These are phyloP conservation scores for Coelastrella sp. DNA, from an alignment of 139 green algal species.

Conservation along the genomic window DNA sequence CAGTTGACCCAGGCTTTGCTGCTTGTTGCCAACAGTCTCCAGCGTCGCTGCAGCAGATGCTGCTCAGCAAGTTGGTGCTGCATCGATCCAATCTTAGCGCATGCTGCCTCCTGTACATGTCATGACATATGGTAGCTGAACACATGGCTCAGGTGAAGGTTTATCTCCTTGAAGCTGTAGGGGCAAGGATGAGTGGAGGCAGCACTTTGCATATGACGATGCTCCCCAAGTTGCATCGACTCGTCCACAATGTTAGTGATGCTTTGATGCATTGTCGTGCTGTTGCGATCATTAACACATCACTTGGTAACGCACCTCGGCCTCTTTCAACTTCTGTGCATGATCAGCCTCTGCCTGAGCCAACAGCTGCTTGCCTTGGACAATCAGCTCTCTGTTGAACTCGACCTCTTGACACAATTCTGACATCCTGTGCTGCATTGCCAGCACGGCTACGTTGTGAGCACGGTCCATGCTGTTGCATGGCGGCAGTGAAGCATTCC, in stretches of 20 bases:
- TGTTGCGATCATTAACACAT: no score
- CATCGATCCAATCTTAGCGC: background rate
- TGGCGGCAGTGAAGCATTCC: background rate
- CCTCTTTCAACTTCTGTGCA: background rate
- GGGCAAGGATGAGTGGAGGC: no score
- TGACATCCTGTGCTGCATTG: background rate
- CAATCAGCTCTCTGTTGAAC: background rate
- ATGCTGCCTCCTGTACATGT: background rate
- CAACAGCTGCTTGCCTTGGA: background rate
- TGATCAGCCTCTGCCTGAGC: background rate
- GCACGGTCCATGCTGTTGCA: background rate
- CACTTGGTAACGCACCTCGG: background rate
- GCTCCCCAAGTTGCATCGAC: no score
- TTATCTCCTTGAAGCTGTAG: no score
- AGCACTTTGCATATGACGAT: no score
- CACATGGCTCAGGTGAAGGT: no score
- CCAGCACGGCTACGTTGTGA: conserved; percentile 1
- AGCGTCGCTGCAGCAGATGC: background rate
- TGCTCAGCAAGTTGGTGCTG: conserved; percentile 1
- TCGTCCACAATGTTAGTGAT: no score
- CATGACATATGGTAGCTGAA: no score
- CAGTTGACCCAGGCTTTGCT: background rate
- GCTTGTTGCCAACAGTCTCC: background rate
- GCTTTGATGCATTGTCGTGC: no score
- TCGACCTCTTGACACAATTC: background rate